Evolutionary conservation across 345 rosid genomes (phyloP), one percentile per base, ranked within the genome.

Genomic region (Citrus trifoliata): DNA sequence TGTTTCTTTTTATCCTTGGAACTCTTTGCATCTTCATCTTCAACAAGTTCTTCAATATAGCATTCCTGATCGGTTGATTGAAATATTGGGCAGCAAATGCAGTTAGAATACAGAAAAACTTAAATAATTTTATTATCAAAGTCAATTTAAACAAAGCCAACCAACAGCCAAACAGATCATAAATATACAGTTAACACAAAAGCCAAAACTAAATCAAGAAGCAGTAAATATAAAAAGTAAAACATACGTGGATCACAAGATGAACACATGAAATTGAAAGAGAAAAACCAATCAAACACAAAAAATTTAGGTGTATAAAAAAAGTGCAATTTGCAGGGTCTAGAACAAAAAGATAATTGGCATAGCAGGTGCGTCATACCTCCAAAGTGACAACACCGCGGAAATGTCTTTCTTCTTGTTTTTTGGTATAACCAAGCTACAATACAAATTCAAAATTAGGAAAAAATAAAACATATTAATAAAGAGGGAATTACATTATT

Each of bases 381-480:
- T 97, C 99, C 88, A 97, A 89, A 65, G 89, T 86, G 73, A 97
- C 87, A 77, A 95, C 97, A 80, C 99, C 99, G 25, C 96, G 97
- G 76, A 97, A 97, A 77, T 90, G 93, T 76, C 90, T 88, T 80
- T 97, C 99, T 83, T 97, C 99, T 87, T 88, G 93, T 87, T 93
- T 97, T 86, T 91, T 93, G 59, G 99, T 94, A 84, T 97, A 97
- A 72, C 99, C 98, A 73, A 96, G 94, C 99, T 96, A 89, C 82
- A 82, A 67, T 46, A 84, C 22, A 85, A 83, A 56, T 27, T 48
- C 55, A 75, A 71, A 14, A 61, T 65, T 62, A 63, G 12, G 70
- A 9, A 4, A 1, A 65, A 53, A 16, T 19, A 40, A 10, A 56
- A 27, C 53, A 30, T 18, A 46, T 42, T 40, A 24, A 70, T 37